Conservation (phyloP, 1,139 yeast species). For the Saccharomyces hybrid region DNA sequence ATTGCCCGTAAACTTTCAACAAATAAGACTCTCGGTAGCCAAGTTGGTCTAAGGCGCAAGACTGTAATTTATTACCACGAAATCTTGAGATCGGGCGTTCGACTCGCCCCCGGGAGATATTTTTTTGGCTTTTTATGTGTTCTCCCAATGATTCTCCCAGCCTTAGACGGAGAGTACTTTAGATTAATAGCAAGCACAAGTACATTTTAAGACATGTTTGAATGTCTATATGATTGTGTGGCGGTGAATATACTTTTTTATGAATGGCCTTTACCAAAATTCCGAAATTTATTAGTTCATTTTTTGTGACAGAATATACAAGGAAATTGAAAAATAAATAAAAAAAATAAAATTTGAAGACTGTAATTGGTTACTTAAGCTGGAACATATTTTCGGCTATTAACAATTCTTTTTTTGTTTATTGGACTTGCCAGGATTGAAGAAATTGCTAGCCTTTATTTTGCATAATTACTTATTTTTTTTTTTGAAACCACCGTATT, state of each 20-base stretch:
- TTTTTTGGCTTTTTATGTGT: slow-evolving; percentile 1
- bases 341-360: too few relatives aligned
- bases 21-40: slow-evolving; percentile 10
- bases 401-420: too few relatives aligned
- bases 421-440: background rate
- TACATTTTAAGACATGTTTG: background rate
- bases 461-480: background rate
- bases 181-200: background rate
- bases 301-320: too few relatives aligned
- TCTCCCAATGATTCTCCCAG: background rate
- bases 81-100: slow-evolving; percentile 14
- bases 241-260: background rate
- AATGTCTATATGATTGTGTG: background rate
- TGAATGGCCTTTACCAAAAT: background rate
- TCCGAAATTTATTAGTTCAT: background rate
- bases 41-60: slow-evolving; percentile 16
- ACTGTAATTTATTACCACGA: slow-evolving; percentile 10
- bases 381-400: too few relatives aligned
- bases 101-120: slow-evolving; percentile 13
- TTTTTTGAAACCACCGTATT: background rate
- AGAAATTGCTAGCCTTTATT: too few relatives aligned
- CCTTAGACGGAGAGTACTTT: background rate
- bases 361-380: too few relatives aligned
- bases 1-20: background rate
- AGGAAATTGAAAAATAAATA: too few relatives aligned